Conservation (phyloP, 805 yeast species). For the Scheffersomyces ergatensis region DNA sequence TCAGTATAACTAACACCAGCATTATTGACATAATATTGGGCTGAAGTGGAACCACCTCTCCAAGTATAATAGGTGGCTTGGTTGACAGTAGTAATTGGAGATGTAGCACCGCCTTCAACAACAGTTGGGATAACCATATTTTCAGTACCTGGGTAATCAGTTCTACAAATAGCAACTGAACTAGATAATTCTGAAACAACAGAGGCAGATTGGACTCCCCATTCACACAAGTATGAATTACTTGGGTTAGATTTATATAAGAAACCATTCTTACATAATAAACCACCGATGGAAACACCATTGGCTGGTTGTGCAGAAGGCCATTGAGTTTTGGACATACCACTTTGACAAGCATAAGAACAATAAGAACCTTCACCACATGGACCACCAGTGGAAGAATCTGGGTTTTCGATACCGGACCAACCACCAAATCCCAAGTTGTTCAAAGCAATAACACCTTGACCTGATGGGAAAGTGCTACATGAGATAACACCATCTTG, state of each 20-base stretch:
- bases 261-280: slow-evolving; percentile 58
- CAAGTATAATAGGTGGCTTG: slow-evolving; percentile 57
- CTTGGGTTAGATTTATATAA: slow-evolving; percentile 59
- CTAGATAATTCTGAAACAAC: slow-evolving; percentile 51
- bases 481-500: slow-evolving; percentile 72
- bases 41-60: slow-evolving; percentile 62
- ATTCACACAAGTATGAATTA: slow-evolving; percentile 56
- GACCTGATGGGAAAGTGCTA: slow-evolving; percentile 69
- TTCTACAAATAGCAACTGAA: slow-evolving; percentile 67
- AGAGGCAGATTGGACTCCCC: slow-evolving; percentile 57
- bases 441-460: slow-evolving; percentile 61
- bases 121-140: slow-evolving; percentile 75
- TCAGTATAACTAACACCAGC: slow-evolving; percentile 67
- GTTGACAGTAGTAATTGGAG: slow-evolving; percentile 60
- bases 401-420: slow-evolving; percentile 47
- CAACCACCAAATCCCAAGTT: slow-evolving; percentile 41
- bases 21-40: slow-evolving; percentile 74
- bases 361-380: slow-evolving; percentile 71
- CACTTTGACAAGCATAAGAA: slow-evolving; percentile 76
- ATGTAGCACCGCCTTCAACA: slow-evolving; percentile 49
- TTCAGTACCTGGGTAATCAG: slow-evolving; percentile 82
- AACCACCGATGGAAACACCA: slow-evolving; percentile 74
- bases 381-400: slow-evolving; percentile 34
- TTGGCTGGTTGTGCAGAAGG: slow-evolving; percentile 62
- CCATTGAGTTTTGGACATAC: slow-evolving; percentile 83